Percentiles rank a stretch among this genome's conserved stretches.
These are phyloP conservation scores for Hypericum perforatum DNA, from an alignment of 345 rosid species.

Conservation along the genomic window DNA sequence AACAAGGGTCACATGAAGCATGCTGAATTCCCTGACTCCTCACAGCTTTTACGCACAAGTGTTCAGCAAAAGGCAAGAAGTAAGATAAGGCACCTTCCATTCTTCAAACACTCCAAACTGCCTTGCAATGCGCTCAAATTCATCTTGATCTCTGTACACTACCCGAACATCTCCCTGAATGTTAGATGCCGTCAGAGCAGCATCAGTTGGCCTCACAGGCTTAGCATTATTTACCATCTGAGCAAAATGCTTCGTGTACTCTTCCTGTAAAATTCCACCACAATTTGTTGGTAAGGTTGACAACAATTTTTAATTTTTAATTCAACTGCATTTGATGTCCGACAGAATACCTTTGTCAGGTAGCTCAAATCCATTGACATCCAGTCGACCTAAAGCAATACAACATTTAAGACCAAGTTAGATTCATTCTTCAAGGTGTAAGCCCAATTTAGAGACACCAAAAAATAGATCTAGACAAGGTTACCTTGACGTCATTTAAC, in stretches of 20 bases:
- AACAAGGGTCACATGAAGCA: not conserved
- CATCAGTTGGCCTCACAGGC: constrained; percentile 58
- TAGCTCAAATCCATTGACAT: constrained; percentile 77
- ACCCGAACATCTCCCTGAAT: constrained; percentile 62
- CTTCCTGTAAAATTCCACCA: constrained; percentile 43
- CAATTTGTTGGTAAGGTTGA: constrained; percentile 6
- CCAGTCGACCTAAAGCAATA: constrained; percentile 70
- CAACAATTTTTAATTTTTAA: constrained; percentile 1
- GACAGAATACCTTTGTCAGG: constrained; percentile 56
- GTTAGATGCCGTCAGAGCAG: constrained; percentile 51
- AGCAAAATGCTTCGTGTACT: constrained; percentile 53
- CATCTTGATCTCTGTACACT: constrained; percentile 56
- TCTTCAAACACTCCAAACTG: constrained; percentile 91
- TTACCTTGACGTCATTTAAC: constrained; percentile 78
- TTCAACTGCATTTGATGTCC: constrained; percentile 4
- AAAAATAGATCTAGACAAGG: constrained; percentile 6
- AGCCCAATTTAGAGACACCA: constrained; percentile 1
- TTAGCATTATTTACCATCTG: constrained; percentile 56
- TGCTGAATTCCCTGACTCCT: too few species aligned
- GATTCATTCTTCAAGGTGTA: constrained; percentile 10
- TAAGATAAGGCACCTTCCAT: constrained; percentile 64
- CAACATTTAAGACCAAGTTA: constrained; percentile 10
- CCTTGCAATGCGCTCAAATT: constrained; percentile 64
- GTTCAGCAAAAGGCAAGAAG: not conserved
- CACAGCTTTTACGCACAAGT: too few species aligned